Conservation (phyloP, 768 basidiomycete genomes). For the Termitomyces sp. region DNA sequence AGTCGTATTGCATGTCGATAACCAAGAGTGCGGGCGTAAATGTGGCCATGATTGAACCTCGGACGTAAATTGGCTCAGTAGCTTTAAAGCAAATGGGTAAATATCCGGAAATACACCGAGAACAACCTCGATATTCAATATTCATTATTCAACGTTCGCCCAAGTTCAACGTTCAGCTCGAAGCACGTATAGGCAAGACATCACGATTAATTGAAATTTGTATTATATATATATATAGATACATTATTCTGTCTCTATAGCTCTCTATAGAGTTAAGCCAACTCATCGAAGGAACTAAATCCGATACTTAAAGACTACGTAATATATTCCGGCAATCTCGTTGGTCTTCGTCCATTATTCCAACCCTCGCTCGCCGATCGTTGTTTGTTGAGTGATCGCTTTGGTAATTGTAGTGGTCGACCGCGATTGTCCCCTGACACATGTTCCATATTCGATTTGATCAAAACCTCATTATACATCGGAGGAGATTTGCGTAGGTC, state of each 20-base stretch:
- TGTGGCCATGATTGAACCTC: constrained; percentile 3
- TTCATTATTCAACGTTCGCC: no score
- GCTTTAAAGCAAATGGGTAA: no score
- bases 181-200: no score
- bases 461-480: constrained; percentile 19
- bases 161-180: no score
- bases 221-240: not conserved
- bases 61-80: no score
- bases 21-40: constrained; percentile 56
- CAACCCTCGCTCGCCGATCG: constrained; percentile 29
- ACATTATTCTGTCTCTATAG: no score
- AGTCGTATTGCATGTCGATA: constrained; percentile 83
- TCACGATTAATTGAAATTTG: not conserved
- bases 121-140: no score
- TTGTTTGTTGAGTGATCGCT: constrained; percentile 17
- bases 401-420: not conserved
- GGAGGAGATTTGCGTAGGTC: constrained; percentile 21
- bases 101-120: no score
- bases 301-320: not conserved
- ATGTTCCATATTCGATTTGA: constrained; percentile 3
- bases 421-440: constrained; percentile 6
- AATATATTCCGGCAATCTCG: not conserved
- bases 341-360: constrained; percentile 11
- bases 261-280: not conserved
- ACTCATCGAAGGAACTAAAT: not conserved